phyloP scores from a whole-genome alignment of 257 asterid genomes.

The Primulina tabacum region DNA sequence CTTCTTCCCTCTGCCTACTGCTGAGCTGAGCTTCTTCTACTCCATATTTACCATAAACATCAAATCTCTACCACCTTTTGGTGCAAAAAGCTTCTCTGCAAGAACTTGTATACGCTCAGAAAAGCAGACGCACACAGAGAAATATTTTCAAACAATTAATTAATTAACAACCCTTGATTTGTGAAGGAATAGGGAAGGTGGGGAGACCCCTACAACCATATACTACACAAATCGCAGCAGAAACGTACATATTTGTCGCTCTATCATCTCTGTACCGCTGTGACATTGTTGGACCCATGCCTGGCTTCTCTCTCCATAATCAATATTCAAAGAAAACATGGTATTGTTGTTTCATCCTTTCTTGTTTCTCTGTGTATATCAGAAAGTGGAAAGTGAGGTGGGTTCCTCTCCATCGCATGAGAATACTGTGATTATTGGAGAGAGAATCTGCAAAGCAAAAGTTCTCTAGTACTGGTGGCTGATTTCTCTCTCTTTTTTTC shows the following conservation, averaged over 20 bases:
- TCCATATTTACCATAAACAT: not conserved
- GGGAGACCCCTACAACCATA: no score
- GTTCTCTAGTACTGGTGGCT: no score
- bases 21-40: not conserved
- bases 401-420: constrained; percentile 38
- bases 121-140: not conserved
- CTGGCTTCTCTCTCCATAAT: not conserved
- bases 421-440: constrained; percentile 52
- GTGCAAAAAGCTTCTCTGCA: not conserved
- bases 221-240: no score
- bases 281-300: constrained; percentile 9
- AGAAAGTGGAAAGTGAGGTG: constrained; percentile 36
- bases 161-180: not conserved
- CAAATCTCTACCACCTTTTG: not conserved
- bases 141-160: not conserved
- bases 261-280: constrained; percentile 6
- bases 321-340: not conserved
- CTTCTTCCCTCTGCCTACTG: not conserved
- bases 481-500: no score
- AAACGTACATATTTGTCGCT: no score
- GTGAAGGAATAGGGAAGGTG: not conserved
- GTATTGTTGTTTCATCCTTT: not conserved
- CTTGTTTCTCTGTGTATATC: no score
- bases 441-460: constrained; percentile 38
- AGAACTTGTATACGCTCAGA: not conserved